Evolutionary conservation across 2,329 filamentous ascomycete species (phyloP), one percentile per base, ranked within the genome.

Genomic region (Scleromitrula shiraiana): DNA sequence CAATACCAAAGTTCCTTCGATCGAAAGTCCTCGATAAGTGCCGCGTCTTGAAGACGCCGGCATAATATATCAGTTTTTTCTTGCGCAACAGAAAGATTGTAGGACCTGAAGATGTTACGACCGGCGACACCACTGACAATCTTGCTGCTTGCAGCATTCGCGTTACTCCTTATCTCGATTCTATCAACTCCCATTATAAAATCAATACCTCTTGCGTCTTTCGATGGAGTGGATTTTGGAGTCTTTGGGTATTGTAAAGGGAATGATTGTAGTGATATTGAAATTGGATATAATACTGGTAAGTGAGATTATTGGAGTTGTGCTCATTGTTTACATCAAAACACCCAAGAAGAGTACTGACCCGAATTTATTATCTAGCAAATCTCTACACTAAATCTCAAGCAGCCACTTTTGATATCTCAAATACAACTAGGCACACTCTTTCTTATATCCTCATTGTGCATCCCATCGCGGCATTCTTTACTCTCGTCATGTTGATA

Each of bases 401-500:
- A 51, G 40, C 53, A 19, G 53, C 56, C 14, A 64, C 50, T 22
- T 86, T 90, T 52, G 77, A 80, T 54, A 66, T 83, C 14, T 70
- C 77, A 5, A 62, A 66, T 9, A 61, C 65, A 7, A 72, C 77
- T 23, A 73, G 80, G 52, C 70, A 72, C 29, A 79, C 77, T 1
- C 77, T 98, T n/a, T 94, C 91, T 0, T 78, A 85, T 36, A 89
- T 97, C 54, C 78, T 98, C 48, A 85, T 98, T 57, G 81, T 97
- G 22, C 93, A 98, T 64, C 93, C 93, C 1, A 78, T 98, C 50
- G 93, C 93, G 39, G 88, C 88, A 10, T 71, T 95, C 29, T 74
- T 96, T 56, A 90, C 87, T 10, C 76, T 98, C 45, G 73, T 95
- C 62, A 91, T 91, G 74, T 80, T 95, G 56, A 75, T 82, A 47